Evolutionary conservation across 257 asterid species (phyloP).

Genomic region (Primulina eburnea): DNA sequence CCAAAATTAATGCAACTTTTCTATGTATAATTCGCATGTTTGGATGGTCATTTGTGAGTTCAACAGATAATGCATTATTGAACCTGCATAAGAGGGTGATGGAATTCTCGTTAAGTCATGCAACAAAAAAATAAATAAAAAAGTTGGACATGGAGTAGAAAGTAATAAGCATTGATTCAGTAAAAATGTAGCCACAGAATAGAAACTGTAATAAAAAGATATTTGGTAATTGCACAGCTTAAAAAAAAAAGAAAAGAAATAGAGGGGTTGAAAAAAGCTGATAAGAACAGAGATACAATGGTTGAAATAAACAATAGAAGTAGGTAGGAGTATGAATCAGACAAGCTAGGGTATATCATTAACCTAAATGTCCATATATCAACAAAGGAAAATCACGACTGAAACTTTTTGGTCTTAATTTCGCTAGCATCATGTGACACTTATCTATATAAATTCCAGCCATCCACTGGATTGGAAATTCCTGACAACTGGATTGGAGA

Average conservation of each 20-base stretch:
- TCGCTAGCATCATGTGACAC: slow-evolving; percentile 7
- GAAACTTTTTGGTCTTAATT: slow-evolving; percentile 20
- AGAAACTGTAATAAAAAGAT: slow-evolving; percentile 2
- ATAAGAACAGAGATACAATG: neutral
- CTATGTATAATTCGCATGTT: slow-evolving; percentile 92
- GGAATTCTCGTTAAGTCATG: slow-evolving; percentile 18
- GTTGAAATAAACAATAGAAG: slow-evolving; percentile 8
- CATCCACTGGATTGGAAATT: neutral
- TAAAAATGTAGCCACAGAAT: slow-evolving; percentile 8
- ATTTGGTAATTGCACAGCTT: slow-evolving; percentile 17
- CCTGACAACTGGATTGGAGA: neutral
- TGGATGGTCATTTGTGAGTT: slow-evolving; percentile 77
- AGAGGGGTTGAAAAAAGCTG: neutral
- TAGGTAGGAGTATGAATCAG: slow-evolving; percentile 16
- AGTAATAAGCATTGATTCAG: slow-evolving; percentile 1
- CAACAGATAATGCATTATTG: slow-evolving; percentile 82
- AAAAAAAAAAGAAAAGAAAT: slow-evolving; percentile 13
- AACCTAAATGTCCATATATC: slow-evolving; percentile 8
- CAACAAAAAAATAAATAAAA: slow-evolving; percentile 9
- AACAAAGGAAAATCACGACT: slow-evolving; percentile 10
- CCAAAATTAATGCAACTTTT: slow-evolving; percentile 92
- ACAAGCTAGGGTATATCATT: slow-evolving; percentile 14
- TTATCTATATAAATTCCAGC: slow-evolving; percentile 13
- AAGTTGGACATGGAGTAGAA: slow-evolving; percentile 9
- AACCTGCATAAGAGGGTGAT: slow-evolving; percentile 58